Evolutionary conservation across 768 basidiomycete genomes (phyloP).

Genomic region (Butyriboletus loyo): DNA sequence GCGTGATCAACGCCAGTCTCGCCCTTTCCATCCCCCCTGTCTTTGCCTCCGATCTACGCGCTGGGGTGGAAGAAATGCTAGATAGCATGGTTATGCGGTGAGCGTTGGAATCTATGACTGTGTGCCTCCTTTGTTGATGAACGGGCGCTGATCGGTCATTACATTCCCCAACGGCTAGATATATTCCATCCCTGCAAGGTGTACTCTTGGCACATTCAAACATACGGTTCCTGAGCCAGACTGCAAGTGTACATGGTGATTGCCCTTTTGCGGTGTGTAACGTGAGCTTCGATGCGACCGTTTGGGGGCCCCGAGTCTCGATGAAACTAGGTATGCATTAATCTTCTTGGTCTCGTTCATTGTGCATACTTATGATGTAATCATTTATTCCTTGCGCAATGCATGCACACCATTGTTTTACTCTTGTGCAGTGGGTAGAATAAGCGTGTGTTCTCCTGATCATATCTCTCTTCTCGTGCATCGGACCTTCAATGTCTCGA

Average conservation of each 20-base stretch:
- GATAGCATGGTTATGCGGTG: conserved; percentile 97
- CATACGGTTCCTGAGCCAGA: conserved; percentile 59
- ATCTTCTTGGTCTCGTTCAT: background rate
- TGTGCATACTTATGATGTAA: background rate
- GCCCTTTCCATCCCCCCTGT: conserved; percentile 76
- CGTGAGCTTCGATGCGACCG: conserved; percentile 75
- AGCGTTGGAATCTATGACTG: conserved; percentile 24
- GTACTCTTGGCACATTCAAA: conserved; percentile 87
- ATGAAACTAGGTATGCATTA: conserved; percentile 66
- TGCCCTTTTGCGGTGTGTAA: conserved; percentile 81
- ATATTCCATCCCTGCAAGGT: conserved; percentile 82
- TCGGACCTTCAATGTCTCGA: conserved; percentile 92
- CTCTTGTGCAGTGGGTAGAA: conserved; percentile 62
- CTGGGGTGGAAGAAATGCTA: conserved; percentile 83
- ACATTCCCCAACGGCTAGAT: conserved; percentile 45
- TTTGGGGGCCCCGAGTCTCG: conserved; percentile 86
- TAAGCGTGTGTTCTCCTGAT: conserved; percentile 88
- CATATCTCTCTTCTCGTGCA: conserved; percentile 89
- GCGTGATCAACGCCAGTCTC: conserved; percentile 60
- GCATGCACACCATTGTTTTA: background rate
- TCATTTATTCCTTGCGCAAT: background rate
- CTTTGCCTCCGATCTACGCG: conserved; percentile 68
- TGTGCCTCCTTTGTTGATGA: background rate
- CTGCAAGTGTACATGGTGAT: conserved; percentile 70
- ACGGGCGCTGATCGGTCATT: background rate